These are phyloP conservation scores for Mycosphaerella sp. DNA, from an alignment of 2,329 filamentous ascomycete genomes.

Conservation along the genomic window DNA sequence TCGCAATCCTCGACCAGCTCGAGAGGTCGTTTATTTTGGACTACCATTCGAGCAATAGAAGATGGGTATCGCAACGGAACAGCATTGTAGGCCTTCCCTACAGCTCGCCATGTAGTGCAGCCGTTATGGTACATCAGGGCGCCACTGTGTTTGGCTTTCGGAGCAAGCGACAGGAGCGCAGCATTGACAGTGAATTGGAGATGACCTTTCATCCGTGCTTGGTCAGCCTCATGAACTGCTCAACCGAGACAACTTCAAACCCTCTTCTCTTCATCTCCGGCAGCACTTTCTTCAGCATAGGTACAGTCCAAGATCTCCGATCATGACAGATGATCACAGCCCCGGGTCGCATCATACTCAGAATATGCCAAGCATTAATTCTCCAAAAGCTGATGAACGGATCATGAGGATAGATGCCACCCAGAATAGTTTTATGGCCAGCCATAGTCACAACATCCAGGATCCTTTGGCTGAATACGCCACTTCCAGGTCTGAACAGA, in stretches of 20 bases:
- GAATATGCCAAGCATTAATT: conserved; percentile 69
- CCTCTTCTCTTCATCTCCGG: conserved; percentile 63
- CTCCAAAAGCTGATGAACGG: conserved; percentile 67
- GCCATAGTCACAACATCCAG: conserved; percentile 52
- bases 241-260: conserved; percentile 65
- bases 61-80: conserved; percentile 47
- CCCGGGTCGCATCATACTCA: conserved; percentile 72
- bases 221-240: conserved; percentile 51
- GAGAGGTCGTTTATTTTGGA: too few species aligned
- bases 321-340: conserved; percentile 84
- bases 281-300: conserved; percentile 68
- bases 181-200: conserved; percentile 21
- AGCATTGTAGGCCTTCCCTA: conserved; percentile 14
- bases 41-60: too few species aligned
- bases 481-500: conserved; percentile 78
- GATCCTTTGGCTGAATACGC: conserved; percentile 72
- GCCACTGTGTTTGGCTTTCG: conserved; percentile 45
- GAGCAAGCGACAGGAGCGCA: conserved; percentile 24
- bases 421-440: conserved; percentile 69
- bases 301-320: conserved; percentile 70
- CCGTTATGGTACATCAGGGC: conserved; percentile 44
- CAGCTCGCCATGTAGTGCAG: conserved; percentile 18
- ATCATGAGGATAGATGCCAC: conserved; percentile 83
- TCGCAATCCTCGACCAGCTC: too few species aligned
- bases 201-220: conserved; percentile 17